Conservation (phyloP, 257 asterid genomes). For the Linaria vulgaris region DNA sequence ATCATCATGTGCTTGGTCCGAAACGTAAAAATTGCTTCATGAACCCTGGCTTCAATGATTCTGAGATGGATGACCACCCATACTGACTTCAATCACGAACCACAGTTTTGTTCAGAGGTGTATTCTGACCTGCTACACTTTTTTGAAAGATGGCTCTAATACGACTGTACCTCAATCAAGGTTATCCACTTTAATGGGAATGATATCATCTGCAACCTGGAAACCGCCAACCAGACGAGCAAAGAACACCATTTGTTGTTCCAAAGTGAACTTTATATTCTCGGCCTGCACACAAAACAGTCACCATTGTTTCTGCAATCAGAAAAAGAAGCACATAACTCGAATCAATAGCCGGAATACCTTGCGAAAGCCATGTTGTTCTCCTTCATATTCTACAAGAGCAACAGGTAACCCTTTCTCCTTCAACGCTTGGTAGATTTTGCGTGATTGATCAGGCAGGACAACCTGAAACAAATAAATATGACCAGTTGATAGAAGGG, state of each 20-base stretch:
- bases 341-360: constrained; percentile 32
- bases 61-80: too few relatives aligned
- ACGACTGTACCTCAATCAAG: constrained; percentile 44
- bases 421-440: constrained; percentile 79
- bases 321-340: not conserved
- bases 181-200: constrained; percentile 69
- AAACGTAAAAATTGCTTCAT: too few relatives aligned
- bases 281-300: constrained; percentile 57
- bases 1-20: too few relatives aligned
- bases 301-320: constrained; percentile 8
- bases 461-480: constrained; percentile 54
- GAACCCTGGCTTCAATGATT: too few relatives aligned
- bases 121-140: too few relatives aligned
- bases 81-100: too few relatives aligned
- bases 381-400: constrained; percentile 88
- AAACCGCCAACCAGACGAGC: constrained; percentile 75
- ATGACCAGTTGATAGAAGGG: not conserved
- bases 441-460: constrained; percentile 82
- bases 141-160: too few relatives aligned
- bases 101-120: too few relatives aligned
- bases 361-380: constrained; percentile 94
- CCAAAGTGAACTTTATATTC: constrained; percentile 85
- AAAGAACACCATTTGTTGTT: constrained; percentile 90
- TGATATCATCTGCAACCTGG: constrained; percentile 72
- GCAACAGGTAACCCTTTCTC: constrained; percentile 86